Conservation (phyloP, 106 monocot genomes). For the Agapanthus africanus region DNA sequence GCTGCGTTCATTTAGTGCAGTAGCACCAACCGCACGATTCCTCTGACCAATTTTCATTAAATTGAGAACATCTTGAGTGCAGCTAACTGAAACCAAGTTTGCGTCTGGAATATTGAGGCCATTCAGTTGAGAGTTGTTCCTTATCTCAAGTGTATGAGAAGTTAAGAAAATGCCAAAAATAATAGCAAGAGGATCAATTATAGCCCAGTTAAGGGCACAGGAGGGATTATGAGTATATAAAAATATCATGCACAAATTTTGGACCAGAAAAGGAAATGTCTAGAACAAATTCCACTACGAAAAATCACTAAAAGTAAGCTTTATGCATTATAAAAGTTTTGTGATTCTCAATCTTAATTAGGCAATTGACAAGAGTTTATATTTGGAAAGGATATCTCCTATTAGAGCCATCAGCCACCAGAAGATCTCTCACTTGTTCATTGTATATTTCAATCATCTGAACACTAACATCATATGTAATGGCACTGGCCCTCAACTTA, state of each 20-base stretch:
- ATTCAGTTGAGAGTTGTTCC: slow-evolving; percentile 33
- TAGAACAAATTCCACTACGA: too few species aligned
- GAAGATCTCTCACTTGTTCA: slow-evolving; percentile 67
- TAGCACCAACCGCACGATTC: slow-evolving; percentile 50
- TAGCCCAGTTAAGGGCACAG: not conserved
- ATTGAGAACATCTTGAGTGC: slow-evolving; percentile 43
- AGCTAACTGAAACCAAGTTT: slow-evolving; percentile 34
- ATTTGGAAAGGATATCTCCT: slow-evolving; percentile 58
- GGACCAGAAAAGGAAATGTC: not conserved
- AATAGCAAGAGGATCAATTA: not conserved
- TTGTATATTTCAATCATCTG: too few species aligned
- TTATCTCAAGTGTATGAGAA: slow-evolving; percentile 39
- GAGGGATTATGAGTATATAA: too few species aligned
- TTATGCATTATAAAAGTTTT: not conserved
- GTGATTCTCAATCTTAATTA: not conserved
- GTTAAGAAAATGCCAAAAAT: slow-evolving; percentile 15
- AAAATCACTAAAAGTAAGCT: not conserved
- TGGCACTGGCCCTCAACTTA: slow-evolving; percentile 16
- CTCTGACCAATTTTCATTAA: slow-evolving; percentile 44
- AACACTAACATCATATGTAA: slow-evolving; percentile 37
- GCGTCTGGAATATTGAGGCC: slow-evolving; percentile 55
- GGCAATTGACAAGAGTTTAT: not conserved
- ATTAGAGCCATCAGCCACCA: slow-evolving; percentile 33
- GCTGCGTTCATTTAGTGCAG: slow-evolving; percentile 61
- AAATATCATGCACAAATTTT: not conserved